phyloP scores from a whole-genome alignment of 768 basidiomycete genomes.

The Butyriboletus loyo region DNA sequence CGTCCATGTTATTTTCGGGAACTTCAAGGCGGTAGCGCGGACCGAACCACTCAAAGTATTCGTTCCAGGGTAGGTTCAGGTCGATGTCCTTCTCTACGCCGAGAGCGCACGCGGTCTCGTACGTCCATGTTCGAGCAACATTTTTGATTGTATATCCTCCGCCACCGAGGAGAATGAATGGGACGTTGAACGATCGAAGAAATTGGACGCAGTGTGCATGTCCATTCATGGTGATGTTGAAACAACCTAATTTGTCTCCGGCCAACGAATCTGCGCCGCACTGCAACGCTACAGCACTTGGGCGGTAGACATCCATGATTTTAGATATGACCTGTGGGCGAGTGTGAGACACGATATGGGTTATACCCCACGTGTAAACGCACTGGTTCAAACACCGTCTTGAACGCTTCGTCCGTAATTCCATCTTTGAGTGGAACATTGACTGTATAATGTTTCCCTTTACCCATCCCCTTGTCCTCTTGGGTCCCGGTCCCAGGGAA shows the following conservation, averaged over 20 bases:
- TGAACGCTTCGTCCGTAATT: constrained; percentile 85
- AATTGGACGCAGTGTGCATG: constrained; percentile 91
- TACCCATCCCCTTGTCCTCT: constrained; percentile 79
- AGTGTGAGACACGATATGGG: background rate
- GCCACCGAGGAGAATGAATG: constrained; percentile 88
- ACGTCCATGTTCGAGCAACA: constrained; percentile 92
- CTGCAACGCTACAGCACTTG: constrained; percentile 86
- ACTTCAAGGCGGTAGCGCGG: constrained; percentile 94
- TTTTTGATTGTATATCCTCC: constrained; percentile 98
- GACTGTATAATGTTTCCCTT: constrained; percentile 83
- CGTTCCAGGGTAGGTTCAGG: constrained; percentile 77
- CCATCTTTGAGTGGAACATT: constrained; percentile 96
- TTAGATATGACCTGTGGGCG: constrained; percentile 65
- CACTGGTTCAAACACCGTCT: constrained; percentile 90
- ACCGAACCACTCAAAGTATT: constrained; percentile 97
- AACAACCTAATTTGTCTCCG: constrained; percentile 93
- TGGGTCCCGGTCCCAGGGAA: constrained; percentile 80
- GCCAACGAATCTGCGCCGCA: constrained; percentile 96
- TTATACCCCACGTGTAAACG: constrained; percentile 21
- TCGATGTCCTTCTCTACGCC: constrained; percentile 79
- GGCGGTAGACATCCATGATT: constrained; percentile 85
- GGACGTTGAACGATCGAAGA: constrained; percentile 76
- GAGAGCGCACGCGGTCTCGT: constrained; percentile 94
- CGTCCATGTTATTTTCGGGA: constrained; percentile 89
- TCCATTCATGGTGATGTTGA: constrained; percentile 94